These are phyloP conservation scores for Hymenoscyphus linearis DNA, from an alignment of 2,329 filamentous ascomycete species.

Conservation along the genomic window DNA sequence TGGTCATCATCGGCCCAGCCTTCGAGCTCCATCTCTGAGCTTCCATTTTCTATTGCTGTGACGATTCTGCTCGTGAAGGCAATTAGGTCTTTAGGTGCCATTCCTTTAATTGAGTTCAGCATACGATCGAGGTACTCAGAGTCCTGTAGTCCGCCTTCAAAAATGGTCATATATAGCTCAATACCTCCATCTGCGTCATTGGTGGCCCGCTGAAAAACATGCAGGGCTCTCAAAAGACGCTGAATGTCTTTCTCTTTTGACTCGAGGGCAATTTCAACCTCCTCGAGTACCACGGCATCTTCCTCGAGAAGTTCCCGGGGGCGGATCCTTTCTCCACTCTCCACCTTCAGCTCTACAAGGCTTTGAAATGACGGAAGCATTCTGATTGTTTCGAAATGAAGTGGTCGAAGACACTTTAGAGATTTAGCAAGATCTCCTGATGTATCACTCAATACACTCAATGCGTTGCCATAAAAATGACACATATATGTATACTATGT, in stretches of 20 bases:
- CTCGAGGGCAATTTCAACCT: slow-evolving; percentile 34
- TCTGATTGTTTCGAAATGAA: slow-evolving; percentile 63
- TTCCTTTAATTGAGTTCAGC: slow-evolving; percentile 49
- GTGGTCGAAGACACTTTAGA: slow-evolving; percentile 40
- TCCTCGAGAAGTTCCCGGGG: slow-evolving; percentile 55
- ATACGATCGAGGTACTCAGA: slow-evolving; percentile 45
- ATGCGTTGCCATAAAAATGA: slow-evolving; percentile 74
- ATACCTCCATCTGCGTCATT: slow-evolving; percentile 28
- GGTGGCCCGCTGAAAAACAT: slow-evolving; percentile 37
- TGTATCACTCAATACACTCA: slow-evolving; percentile 56
- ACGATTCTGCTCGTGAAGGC: slow-evolving; percentile 41
- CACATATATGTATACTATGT: slow-evolving; percentile 76
- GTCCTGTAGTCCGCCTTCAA: slow-evolving; percentile 48
- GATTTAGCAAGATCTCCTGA: slow-evolving; percentile 26
- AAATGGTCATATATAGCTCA: slow-evolving; percentile 55
- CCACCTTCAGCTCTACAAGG: slow-evolving; percentile 45
- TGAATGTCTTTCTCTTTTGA: slow-evolving; percentile 37
- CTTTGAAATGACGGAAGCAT: slow-evolving; percentile 63
- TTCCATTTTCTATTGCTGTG: slow-evolving; percentile 21
- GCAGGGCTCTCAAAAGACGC: slow-evolving; percentile 44
- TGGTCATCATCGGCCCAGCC: slow-evolving; percentile 28
- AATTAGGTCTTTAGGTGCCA: slow-evolving; percentile 47
- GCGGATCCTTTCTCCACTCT: slow-evolving; percentile 37
- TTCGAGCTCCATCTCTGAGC: slow-evolving; percentile 20
- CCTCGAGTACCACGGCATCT: slow-evolving; percentile 48